A percentile compares a stretch with the other conserved stretches of the same genome.
Conservation (phyloP, 106 monocot genomes). For the Posidonia australis region DNA sequence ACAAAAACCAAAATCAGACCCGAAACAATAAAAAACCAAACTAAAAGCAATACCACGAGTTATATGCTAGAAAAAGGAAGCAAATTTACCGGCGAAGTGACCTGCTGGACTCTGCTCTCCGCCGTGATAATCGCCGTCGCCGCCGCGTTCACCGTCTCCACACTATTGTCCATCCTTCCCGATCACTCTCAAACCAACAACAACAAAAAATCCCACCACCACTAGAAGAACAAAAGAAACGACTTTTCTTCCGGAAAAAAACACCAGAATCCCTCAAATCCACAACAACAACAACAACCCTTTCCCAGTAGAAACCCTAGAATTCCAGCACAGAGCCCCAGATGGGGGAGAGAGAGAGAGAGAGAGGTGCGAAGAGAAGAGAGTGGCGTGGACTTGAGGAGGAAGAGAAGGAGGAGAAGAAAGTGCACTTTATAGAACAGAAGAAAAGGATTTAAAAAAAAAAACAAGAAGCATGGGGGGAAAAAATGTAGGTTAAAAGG, state of each 20-base stretch:
- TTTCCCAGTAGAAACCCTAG: no score
- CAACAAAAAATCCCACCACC: neutral
- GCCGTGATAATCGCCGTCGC: constrained; percentile 15
- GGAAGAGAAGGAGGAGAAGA: neutral
- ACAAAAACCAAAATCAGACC: no score
- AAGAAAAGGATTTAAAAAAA: neutral
- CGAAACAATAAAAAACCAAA: neutral
- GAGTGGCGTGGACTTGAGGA: neutral
- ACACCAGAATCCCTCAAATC: neutral
- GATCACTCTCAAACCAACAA: neutral
- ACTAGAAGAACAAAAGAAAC: neutral
- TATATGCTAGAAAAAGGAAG: neutral
- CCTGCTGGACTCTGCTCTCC: constrained; percentile 22
- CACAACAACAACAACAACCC: neutral
- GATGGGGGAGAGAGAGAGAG: neutral
- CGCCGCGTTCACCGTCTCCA: constrained; percentile 27
- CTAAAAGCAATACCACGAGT: neutral
- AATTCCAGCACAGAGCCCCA: neutral
- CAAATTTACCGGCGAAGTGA: constrained; percentile 20
- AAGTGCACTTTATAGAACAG: neutral
- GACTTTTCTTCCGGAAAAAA: neutral
- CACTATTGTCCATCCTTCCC: constrained; percentile 11
- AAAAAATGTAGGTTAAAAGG: neutral
- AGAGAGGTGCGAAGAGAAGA: neutral
- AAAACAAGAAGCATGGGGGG: neutral